A percentile compares a stretch with the other conserved stretches of the same genome.
These are phyloP conservation scores for Vaccinium vitisidaea DNA, from an alignment of 148 eudicot genomes.

Conservation along the genomic window DNA sequence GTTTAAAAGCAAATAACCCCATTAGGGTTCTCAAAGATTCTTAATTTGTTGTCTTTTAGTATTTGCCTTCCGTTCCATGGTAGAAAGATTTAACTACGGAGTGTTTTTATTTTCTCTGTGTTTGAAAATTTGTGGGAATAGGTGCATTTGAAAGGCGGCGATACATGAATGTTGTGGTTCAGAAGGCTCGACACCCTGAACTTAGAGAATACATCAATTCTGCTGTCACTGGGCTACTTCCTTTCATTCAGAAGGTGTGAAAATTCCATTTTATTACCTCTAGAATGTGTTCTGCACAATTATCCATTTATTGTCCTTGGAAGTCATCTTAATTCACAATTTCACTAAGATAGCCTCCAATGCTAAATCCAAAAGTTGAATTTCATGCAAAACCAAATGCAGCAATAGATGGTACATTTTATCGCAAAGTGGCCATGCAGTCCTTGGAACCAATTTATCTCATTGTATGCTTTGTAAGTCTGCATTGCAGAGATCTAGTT, in stretches of 20 bases:
- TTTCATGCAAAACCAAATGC: not conserved
- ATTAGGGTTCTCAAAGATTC: not conserved
- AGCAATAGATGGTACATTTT: too few relatives aligned
- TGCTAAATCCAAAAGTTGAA: not conserved
- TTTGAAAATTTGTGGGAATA: constrained; percentile 18
- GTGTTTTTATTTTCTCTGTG: not conserved
- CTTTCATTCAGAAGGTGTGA: constrained; percentile 63
- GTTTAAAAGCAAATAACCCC: not conserved
- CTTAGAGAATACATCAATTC: constrained; percentile 73
- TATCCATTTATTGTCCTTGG: not conserved
- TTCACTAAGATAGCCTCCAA: not conserved
- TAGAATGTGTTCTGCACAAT: not conserved
- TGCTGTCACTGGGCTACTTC: constrained; percentile 61
- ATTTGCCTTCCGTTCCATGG: not conserved
- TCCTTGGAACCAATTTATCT: not conserved
- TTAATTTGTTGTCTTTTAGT: not conserved
- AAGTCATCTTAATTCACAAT: not conserved
- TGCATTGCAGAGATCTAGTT: not conserved
- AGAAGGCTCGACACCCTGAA: constrained; percentile 84
- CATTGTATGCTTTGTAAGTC: not conserved
- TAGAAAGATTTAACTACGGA: not conserved
- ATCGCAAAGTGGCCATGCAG: not conserved
- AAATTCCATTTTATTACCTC: constrained; percentile 3
- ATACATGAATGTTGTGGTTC: constrained; percentile 89
- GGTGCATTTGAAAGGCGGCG: constrained; percentile 88